These are phyloP conservation scores for Leptographium radiaticola DNA, from an alignment of 2,329 filamentous ascomycete species.

Conservation along the genomic window DNA sequence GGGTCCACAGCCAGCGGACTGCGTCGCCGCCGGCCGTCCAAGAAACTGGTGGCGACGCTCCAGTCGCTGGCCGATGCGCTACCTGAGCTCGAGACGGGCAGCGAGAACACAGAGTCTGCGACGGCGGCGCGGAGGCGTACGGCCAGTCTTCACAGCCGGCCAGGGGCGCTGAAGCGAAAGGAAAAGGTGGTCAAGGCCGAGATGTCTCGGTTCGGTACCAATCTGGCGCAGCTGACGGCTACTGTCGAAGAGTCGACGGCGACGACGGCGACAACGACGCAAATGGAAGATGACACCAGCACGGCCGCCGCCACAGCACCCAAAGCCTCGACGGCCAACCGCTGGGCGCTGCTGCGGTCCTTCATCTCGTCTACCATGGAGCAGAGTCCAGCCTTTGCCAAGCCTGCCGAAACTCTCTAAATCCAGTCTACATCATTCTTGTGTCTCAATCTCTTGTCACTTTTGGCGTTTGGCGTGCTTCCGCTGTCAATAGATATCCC, in stretches of 20 bases:
- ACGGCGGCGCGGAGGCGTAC: slow-evolving; percentile 9
- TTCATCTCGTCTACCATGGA: slow-evolving; percentile 86
- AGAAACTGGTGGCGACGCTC: slow-evolving; percentile 67
- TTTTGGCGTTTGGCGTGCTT: neutral
- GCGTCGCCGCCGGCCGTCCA: slow-evolving; percentile 51
- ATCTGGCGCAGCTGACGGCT: slow-evolving; percentile 59
- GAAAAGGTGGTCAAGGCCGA: slow-evolving; percentile 68
- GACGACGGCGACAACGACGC: neutral
- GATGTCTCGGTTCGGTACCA: slow-evolving; percentile 71
- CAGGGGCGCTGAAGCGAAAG: slow-evolving; percentile 72
- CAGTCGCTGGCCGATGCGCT: slow-evolving; percentile 69
- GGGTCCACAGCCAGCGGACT: slow-evolving; percentile 20
- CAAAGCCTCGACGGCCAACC: slow-evolving; percentile 33
- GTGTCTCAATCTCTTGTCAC: neutral
- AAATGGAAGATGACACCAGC: slow-evolving; percentile 3
- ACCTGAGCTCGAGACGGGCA: slow-evolving; percentile 40
- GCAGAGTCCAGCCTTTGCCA: slow-evolving; percentile 63
- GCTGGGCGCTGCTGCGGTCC: slow-evolving; percentile 70
- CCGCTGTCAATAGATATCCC: neutral
- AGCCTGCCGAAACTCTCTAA: neutral
- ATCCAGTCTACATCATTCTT: neutral
- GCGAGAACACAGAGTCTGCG: slow-evolving; percentile 21
- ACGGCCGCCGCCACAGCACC: slow-evolving; percentile 7
- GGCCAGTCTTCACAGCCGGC: slow-evolving; percentile 55
- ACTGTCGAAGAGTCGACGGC: slow-evolving; percentile 11